These are phyloP conservation scores for Bipolaris bicolor DNA, from an alignment of 2,329 filamentous ascomycete species.

Conservation along the genomic window DNA sequence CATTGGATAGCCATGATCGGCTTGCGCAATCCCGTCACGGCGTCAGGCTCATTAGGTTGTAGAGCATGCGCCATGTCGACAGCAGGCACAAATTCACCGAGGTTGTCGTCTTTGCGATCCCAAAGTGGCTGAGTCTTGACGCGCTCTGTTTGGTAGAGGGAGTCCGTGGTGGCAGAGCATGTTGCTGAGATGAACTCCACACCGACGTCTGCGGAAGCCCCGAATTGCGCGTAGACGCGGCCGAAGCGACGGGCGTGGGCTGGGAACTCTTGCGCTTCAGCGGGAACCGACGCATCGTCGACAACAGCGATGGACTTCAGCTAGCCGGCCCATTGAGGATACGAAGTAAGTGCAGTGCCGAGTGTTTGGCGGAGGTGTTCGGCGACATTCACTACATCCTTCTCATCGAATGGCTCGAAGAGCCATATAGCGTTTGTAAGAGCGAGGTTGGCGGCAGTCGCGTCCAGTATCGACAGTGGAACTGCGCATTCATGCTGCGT, in stretches of 20 bases:
- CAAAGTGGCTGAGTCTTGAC: background rate
- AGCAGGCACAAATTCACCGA: conserved; percentile 1
- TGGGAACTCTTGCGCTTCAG: conserved; percentile 10
- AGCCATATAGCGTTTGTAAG: conserved; percentile 18
- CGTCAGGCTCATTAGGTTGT: conserved; percentile 10
- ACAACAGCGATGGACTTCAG: conserved; percentile 9
- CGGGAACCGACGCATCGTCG: background rate
- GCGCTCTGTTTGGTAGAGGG: background rate
- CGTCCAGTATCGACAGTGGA: conserved; percentile 16
- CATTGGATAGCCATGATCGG: conserved; percentile 16
- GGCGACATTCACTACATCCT: background rate
- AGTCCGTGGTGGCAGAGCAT: conserved; percentile 1
- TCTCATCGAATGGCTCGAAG: conserved; percentile 1
- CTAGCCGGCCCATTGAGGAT: conserved; percentile 14
- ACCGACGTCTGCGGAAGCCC: conserved; percentile 4
- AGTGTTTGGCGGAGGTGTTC: conserved; percentile 11
- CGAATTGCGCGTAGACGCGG: conserved; percentile 15
- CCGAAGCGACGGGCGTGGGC: conserved; percentile 14
- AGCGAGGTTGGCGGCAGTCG: conserved; percentile 15
- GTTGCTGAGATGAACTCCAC: conserved; percentile 12
- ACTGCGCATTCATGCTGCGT: background rate
- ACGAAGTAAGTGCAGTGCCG: conserved; percentile 7
- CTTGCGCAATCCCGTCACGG: conserved; percentile 3
- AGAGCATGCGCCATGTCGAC: conserved; percentile 1
- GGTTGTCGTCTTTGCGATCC: conserved; percentile 2